Evolutionary conservation across 352 stramenopile species (phyloP).

Genomic region (Globisporangium yorkense): DNA sequence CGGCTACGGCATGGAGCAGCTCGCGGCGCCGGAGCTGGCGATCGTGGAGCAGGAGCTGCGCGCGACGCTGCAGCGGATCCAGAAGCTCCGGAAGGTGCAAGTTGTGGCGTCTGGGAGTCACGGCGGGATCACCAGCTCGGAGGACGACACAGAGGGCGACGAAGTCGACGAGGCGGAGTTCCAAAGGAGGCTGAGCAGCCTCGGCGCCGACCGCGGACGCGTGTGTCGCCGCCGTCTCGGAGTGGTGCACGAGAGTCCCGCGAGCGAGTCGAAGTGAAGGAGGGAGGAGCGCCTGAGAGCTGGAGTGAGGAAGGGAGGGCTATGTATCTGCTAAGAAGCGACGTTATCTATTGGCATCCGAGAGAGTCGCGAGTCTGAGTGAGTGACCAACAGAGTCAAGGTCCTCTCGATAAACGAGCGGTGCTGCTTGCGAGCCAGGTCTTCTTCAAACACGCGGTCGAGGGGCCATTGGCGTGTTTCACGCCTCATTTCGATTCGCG

Average conservation of each 20-base stretch:
- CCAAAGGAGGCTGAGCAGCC: background rate
- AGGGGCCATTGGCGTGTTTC: too few species aligned
- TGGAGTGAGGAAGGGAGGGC: too few species aligned
- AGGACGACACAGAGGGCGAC: slow-evolving; percentile 9
- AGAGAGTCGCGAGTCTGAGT: too few species aligned
- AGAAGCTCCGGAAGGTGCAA: slow-evolving; percentile 22
- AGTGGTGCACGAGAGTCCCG: slow-evolving; percentile 1
- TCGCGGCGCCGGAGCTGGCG: slow-evolving; percentile 39
- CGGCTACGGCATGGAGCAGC: slow-evolving; percentile 63
- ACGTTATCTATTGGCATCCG: too few species aligned
- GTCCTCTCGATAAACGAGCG: too few species aligned
- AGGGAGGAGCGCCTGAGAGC: too few species aligned
- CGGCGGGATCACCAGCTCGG: background rate
- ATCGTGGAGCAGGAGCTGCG: slow-evolving; percentile 51
- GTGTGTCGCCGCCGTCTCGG: background rate
- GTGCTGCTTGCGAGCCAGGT: too few species aligned
- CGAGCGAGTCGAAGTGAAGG: background rate
- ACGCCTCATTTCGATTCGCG: too few species aligned
- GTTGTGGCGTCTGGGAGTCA: background rate
- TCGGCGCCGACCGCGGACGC: background rate
- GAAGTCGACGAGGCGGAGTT: background rate
- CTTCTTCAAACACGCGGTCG: too few species aligned
- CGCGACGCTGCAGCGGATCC: slow-evolving; percentile 46
- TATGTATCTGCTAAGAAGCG: too few species aligned
- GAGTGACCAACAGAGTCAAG: too few species aligned